A percentile compares a stretch with the other conserved stretches of the same genome.
Evolutionary conservation across 106 monocot species (phyloP).

Genomic region (Triglochin maritima): DNA sequence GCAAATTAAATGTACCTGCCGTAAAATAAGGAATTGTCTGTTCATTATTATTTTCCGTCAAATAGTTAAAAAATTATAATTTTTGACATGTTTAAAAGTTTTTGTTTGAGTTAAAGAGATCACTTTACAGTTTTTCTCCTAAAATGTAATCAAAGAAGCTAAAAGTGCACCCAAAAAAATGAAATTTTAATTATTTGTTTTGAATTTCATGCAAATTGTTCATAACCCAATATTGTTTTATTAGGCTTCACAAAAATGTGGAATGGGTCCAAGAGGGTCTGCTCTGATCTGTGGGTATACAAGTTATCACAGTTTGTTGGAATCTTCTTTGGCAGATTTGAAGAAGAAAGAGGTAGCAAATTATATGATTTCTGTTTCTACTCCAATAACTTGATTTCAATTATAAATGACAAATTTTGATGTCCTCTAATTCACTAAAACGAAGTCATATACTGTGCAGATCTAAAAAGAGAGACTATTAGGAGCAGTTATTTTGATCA

Average conservation of each 20-base stretch:
- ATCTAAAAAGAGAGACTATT: neutral
- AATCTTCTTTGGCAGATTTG: conserved; percentile 59
- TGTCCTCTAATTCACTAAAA: neutral
- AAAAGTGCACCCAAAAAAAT: too few species aligned
- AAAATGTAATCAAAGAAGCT: too few species aligned
- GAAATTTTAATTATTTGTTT: neutral
- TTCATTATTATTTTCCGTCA: neutral
- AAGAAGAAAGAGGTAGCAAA: conserved; percentile 79
- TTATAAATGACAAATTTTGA: neutral
- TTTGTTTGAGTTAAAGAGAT: too few species aligned
- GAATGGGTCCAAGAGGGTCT: conserved; percentile 90
- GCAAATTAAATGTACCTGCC: neutral
- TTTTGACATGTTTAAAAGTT: too few species aligned
- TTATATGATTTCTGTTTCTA: neutral
- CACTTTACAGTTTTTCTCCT: too few species aligned
- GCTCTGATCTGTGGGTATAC: conserved; percentile 85
- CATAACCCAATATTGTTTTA: neutral
- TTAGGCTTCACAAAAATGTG: conserved; percentile 53
- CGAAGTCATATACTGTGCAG: neutral
- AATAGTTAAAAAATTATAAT: too few species aligned
- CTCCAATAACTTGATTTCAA: neutral
- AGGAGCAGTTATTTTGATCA: neutral
- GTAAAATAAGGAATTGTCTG: neutral
- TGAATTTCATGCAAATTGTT: neutral
- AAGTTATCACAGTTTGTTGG: conserved; percentile 57